Evolutionary conservation across 2,329 filamentous ascomycete genomes (phyloP).

Genomic region (Rhynchosporium secalis): DNA sequence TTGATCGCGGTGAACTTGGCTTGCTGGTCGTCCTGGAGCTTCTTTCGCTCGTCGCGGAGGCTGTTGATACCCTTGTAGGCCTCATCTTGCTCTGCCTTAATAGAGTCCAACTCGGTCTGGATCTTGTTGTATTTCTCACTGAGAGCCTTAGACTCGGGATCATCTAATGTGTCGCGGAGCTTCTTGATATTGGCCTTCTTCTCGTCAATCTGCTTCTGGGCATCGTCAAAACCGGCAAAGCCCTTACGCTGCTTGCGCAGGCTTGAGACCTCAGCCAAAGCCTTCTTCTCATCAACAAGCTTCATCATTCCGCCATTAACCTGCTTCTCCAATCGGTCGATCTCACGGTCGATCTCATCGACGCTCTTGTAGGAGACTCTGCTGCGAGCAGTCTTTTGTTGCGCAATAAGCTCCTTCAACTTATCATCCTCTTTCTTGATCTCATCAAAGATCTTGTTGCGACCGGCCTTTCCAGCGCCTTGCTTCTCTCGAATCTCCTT

Average conservation of each 20-base stretch:
- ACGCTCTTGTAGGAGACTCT: constrained; percentile 82
- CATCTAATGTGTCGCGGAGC: constrained; percentile 84
- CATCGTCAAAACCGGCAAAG: constrained; percentile 80
- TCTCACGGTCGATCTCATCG: constrained; percentile 85
- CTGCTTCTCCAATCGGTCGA: constrained; percentile 76
- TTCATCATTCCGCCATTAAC: constrained; percentile 91
- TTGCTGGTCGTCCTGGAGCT: constrained; percentile 82
- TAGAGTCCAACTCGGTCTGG: constrained; percentile 81
- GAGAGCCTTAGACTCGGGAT: constrained; percentile 85
- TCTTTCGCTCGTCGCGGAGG: constrained; percentile 82
- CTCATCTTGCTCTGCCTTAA: constrained; percentile 90
- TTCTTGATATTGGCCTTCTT: constrained; percentile 85
- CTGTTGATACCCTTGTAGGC: constrained; percentile 84
- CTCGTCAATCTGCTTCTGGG: constrained; percentile 86
- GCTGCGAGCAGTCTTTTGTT: constrained; percentile 82
- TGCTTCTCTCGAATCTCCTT: constrained; percentile 86
- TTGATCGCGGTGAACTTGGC: constrained; percentile 80
- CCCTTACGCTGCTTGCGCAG: constrained; percentile 89
- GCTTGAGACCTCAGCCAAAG: constrained; percentile 76
- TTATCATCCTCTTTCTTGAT: constrained; percentile 90
- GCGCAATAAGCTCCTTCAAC: constrained; percentile 78
- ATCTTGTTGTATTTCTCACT: constrained; percentile 83
- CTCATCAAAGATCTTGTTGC: constrained; percentile 78
- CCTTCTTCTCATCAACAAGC: constrained; percentile 96
- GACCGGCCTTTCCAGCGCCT: constrained; percentile 80